A percentile compares a stretch with the other conserved stretches of the same genome.
Evolutionary conservation across 169 alveolate genomes (phyloP).

Genomic region (Plasmodium reichenowi): DNA sequence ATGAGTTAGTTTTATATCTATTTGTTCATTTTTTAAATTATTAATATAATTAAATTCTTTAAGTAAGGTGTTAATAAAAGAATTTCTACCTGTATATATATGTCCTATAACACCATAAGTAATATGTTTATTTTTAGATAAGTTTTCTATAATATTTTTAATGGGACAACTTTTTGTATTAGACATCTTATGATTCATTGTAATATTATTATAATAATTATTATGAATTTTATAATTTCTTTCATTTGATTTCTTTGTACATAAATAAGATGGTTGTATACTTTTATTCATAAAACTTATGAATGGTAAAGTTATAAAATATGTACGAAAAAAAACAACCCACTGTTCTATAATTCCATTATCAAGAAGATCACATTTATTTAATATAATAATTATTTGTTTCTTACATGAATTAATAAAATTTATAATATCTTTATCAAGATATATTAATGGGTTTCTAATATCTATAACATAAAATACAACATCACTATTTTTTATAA

Average conservation of each 20-base stretch:
- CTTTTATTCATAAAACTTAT: slow-evolving; percentile 13
- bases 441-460: slow-evolving; percentile 59
- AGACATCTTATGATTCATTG: background rate
- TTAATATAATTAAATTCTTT: slow-evolving; percentile 10
- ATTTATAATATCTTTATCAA: slow-evolving; percentile 57
- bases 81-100: slow-evolving; percentile 68
- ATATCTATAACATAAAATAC: slow-evolving; percentile 48
- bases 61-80: slow-evolving; percentile 19
- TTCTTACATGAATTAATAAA: slow-evolving; percentile 53
- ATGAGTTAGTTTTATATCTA: slow-evolving; percentile 12
- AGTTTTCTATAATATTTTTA: slow-evolving; percentile 8
- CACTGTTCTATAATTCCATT: slow-evolving; percentile 40
- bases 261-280: background rate
- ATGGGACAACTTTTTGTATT: background rate
- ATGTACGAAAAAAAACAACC: slow-evolving; percentile 41
- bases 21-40: background rate
- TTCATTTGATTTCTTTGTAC: slow-evolving; percentile 2
- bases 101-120: slow-evolving; percentile 66
- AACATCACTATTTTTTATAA: slow-evolving; percentile 46
- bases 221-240: background rate
- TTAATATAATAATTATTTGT: slow-evolving; percentile 51
- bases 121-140: slow-evolving; percentile 17
- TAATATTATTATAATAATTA: slow-evolving; percentile 8
- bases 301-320: slow-evolving; percentile 52
- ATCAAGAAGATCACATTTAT: slow-evolving; percentile 70